A percentile compares a stretch with the other conserved stretches of the same genome.
These are phyloP conservation scores for Vachellia collinsii DNA, from an alignment of 306 rosid genomes.

Conservation along the genomic window DNA sequence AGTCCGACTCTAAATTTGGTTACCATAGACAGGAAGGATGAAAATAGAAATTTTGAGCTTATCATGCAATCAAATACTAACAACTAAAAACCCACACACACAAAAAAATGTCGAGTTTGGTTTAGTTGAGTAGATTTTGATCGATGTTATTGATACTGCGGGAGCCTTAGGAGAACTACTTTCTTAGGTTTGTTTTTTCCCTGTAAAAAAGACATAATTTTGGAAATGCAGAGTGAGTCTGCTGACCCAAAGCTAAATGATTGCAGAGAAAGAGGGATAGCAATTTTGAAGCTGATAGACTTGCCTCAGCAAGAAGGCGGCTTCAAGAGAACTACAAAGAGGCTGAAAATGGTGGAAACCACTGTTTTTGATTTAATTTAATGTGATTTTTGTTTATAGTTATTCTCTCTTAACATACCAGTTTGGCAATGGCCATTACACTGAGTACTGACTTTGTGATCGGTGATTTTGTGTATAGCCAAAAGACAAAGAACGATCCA, in stretches of 20 bases:
- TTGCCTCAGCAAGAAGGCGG: slow-evolving; percentile 88
- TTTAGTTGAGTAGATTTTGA: too few species aligned
- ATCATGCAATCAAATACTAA: too few species aligned
- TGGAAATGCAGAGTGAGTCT: slow-evolving; percentile 2
- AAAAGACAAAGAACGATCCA: slow-evolving; percentile 97
- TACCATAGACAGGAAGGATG: slow-evolving; percentile 44
- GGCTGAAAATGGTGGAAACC: slow-evolving; percentile 86
- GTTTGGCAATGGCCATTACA: too few species aligned
- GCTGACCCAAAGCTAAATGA: slow-evolving; percentile 32
- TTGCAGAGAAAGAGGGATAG: slow-evolving; percentile 80
- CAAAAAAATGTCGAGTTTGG: too few species aligned
- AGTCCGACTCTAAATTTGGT: slow-evolving; percentile 55
- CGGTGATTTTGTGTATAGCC: slow-evolving; percentile 62
- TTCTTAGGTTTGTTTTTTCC: too few species aligned
- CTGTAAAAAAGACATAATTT: too few species aligned
- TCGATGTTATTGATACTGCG: too few species aligned
- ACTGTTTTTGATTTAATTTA: neutral
- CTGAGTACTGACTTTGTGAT: slow-evolving; percentile 32
- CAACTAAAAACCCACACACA: too few species aligned
- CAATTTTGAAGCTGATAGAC: slow-evolving; percentile 63
- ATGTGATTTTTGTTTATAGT: neutral
- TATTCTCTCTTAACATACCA: neutral
- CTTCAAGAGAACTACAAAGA: slow-evolving; percentile 93
- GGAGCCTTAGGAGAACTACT: too few species aligned
- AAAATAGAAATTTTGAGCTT: too few species aligned